Conservation (phyloP, 2,329 filamentous ascomycete species). For the Colletotrichum sp. region DNA sequence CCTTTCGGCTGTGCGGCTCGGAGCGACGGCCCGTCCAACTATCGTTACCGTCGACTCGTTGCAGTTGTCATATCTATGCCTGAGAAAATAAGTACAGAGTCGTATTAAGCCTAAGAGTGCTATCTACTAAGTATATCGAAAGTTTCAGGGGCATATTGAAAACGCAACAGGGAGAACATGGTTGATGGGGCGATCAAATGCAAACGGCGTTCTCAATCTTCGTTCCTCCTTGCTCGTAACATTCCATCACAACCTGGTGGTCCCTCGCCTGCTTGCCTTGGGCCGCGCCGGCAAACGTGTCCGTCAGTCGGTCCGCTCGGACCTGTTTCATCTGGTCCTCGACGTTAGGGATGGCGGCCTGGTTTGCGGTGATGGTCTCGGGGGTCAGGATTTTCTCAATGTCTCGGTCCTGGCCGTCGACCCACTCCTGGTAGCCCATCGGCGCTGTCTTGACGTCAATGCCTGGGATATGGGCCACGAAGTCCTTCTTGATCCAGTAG, state of each 20-base stretch:
- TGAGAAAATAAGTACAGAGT: neutral
- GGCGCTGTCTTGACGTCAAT: neutral
- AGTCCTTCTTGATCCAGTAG: neutral
- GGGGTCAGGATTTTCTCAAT: neutral
- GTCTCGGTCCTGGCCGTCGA: neutral
- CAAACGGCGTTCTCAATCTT: neutral
- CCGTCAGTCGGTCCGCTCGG: neutral
- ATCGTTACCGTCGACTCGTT: too few species aligned
- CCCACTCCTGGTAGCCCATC: neutral
- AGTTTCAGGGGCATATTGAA: neutral
- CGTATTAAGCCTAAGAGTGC: neutral
- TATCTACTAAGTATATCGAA: neutral
- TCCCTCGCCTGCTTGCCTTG: neutral
- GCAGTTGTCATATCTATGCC: too few species aligned
- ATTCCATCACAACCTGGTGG: neutral
- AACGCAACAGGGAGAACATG: neutral
- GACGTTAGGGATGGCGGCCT: neutral
- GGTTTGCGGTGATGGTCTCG: neutral
- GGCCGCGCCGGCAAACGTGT: neutral
- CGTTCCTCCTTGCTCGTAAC: neutral
- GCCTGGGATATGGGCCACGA: neutral
- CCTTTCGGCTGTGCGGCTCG: neutral
- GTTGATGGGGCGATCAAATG: neutral
- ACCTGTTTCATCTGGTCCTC: neutral
- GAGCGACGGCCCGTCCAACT: neutral